Evolutionary conservation across 331 rosid species (phyloP).

Genomic region (Rhamnella rubrinervis): DNA sequence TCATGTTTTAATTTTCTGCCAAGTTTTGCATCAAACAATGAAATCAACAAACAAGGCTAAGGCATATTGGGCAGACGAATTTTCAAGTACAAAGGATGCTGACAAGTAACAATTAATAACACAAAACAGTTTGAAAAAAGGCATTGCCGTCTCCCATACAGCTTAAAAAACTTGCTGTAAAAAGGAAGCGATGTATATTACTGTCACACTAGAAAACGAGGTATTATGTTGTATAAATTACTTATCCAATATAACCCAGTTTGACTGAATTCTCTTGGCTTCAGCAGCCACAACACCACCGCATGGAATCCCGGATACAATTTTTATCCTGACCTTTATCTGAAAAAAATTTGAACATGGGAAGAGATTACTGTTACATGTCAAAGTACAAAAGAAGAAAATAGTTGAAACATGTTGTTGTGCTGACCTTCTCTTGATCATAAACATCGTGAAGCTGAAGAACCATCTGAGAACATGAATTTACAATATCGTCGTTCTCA

Average conservation of each 20-base stretch:
- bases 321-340: constrained; percentile 82
- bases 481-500: constrained; percentile 68
- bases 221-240: constrained; percentile 34
- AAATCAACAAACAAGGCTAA: constrained; percentile 5
- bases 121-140: background rate
- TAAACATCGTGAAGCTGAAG: constrained; percentile 78
- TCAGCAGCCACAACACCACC: constrained; percentile 80
- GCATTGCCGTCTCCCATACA: too few relatives aligned
- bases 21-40: constrained; percentile 25
- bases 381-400: constrained; percentile 5
- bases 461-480: constrained; percentile 85
- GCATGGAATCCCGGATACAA: constrained; percentile 42
- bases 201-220: constrained; percentile 24
- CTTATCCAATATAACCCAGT: constrained; percentile 96
- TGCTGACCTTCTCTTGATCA: constrained; percentile 74
- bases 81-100: background rate
- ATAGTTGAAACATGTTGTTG: constrained; percentile 14
- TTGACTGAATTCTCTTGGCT: constrained; percentile 81
- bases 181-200: constrained; percentile 20
- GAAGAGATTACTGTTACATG: constrained; percentile 19
- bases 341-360: constrained; percentile 28
- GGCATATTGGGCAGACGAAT: background rate
- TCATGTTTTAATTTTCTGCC: constrained; percentile 76
- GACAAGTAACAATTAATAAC: background rate
- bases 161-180: constrained; percentile 17